Base-by-base conservation (phyloP, 371 early-diverging fungal genomes). In the Cokeromyces recurvatus region DNA sequence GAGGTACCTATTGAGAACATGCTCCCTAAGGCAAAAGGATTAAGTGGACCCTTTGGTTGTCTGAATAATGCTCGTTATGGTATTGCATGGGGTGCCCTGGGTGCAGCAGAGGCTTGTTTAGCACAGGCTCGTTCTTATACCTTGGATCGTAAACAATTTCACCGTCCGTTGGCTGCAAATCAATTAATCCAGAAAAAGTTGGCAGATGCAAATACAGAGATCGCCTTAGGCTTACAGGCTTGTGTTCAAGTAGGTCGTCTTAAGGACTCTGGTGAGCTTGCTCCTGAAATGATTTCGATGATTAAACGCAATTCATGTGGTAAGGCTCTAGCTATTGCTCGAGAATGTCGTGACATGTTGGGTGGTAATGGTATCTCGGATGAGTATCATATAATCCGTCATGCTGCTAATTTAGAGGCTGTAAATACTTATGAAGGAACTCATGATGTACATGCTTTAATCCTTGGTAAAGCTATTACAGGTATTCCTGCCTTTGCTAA, bases 341-440 rank as follows among this genome's bases (percentile, higher is more conserved):
- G 97, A 32, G 84, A 83, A 21, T 81, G 87, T 59, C 82, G 98
- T 46, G 93, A 92, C 53, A 81, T 92, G 70, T 69, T 92, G 47
- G 92, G 92, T 45, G 92, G 91, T 49, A 97, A 98, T 74, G 98
- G 97, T 43, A 92, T 97, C 60, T 84, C 87, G 38, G 98, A 95
- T 59, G 97, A 97, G 60, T 98, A 95, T 73, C 95, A 94, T 59
- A 90, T 97, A 48, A 96, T 97, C 56, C 84, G 97, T 31, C 97
- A 97, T 57, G 85, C 92, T 46, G 87, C 87, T 70, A 98, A 98
- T 71, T 74, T 98, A 29, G 97, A 95, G 57, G 90, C 95, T 37
- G 96, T 94, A 34, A 94, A 94, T 71, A 98, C 98, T 5, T 98
- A 98, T 59, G 98, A 97, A 69, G 93, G 95, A 23, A 98, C 97